These are phyloP conservation scores for Rubia yunnanensis DNA, from an alignment of 257 asterid genomes.

Conservation along the genomic window DNA sequence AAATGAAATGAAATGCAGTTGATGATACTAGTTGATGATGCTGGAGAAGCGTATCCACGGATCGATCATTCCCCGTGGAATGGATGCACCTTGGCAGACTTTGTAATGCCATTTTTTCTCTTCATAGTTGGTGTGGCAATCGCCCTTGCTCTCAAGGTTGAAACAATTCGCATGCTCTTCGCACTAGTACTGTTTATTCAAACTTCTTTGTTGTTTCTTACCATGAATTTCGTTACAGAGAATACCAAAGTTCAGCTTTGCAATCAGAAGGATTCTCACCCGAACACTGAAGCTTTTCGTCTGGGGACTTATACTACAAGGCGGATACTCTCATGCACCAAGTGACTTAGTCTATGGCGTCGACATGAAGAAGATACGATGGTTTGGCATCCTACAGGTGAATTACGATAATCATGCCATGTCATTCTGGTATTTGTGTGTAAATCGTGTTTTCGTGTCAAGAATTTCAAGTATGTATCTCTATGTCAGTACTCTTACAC, in stretches of 20 bases:
- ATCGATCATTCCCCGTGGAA: conserved; percentile 96
- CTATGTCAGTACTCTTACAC: background rate
- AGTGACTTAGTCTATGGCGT: conserved; percentile 53
- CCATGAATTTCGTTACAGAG: conserved; percentile 31
- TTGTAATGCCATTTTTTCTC: conserved; percentile 83
- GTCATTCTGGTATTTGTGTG: too few species aligned
- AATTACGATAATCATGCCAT: too few species aligned
- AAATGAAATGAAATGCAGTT: conserved; percentile 25
- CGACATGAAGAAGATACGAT: conserved; percentile 65
- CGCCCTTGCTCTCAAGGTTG: conserved; percentile 76
- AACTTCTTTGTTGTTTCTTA: too few species aligned
- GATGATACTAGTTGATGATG: conserved; percentile 88
- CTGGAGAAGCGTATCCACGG: conserved; percentile 55
- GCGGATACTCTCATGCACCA: conserved; percentile 93
- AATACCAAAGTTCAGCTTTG: conserved; percentile 36
- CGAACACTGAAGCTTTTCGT: conserved; percentile 79
- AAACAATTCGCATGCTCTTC: background rate
- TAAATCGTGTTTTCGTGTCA: background rate
- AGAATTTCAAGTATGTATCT: background rate
- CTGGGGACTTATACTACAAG: conserved; percentile 84
- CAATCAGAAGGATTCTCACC: conserved; percentile 44
- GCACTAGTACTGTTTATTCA: background rate
- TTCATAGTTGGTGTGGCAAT: conserved; percentile 89
- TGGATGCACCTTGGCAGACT: conserved; percentile 85
- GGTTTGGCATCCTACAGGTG: conserved; percentile 91